A percentile compares a stretch with the other conserved stretches of the same genome.
These are phyloP conservation scores for Colletotrichum trifolii DNA, from an alignment of 2,329 filamentous ascomycete genomes.

Conservation along the genomic window DNA sequence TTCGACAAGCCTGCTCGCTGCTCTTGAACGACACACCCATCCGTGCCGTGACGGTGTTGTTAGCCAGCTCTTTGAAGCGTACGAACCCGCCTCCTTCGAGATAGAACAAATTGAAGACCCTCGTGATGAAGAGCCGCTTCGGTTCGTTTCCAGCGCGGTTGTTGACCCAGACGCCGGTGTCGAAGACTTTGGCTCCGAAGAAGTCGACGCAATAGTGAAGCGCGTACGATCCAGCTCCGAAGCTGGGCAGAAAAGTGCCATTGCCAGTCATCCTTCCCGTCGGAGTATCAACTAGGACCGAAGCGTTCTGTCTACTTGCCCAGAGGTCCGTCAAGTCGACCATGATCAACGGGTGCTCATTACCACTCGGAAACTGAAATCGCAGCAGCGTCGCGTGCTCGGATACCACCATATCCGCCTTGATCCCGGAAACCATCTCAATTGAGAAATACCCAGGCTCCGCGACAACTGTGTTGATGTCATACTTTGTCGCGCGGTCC, in stretches of 20 bases:
- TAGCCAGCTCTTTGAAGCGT: conserved; percentile 58
- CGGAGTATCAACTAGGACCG: conserved; percentile 60
- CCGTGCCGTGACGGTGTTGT: conserved; percentile 64
- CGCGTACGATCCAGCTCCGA: conserved; percentile 68
- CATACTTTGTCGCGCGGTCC: conserved; percentile 54
- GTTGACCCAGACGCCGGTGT: conserved; percentile 53
- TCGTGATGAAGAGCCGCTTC: conserved; percentile 49
- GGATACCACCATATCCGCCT: conserved; percentile 69
- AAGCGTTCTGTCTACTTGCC: conserved; percentile 46
- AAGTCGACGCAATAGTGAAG: conserved; percentile 73
- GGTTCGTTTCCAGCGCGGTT: conserved; percentile 51
- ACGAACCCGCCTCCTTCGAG: conserved; percentile 65
- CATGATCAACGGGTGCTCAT: conserved; percentile 61
- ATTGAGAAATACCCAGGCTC: conserved; percentile 68
- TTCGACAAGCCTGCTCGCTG: conserved; percentile 68
- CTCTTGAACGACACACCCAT: conserved; percentile 75
- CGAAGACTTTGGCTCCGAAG: conserved; percentile 51
- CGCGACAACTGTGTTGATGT: conserved; percentile 55
- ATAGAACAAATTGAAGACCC: conserved; percentile 55
- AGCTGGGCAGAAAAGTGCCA: conserved; percentile 69
- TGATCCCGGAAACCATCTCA: conserved; percentile 62
- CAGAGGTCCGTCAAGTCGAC: conserved; percentile 71
- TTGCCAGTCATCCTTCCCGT: conserved; percentile 67
- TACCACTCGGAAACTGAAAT: conserved; percentile 62
- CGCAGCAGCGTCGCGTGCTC: conserved; percentile 71